Conservation (phyloP, 2,329 filamentous ascomycete genomes). For the Fusarium nisikadoi region DNA sequence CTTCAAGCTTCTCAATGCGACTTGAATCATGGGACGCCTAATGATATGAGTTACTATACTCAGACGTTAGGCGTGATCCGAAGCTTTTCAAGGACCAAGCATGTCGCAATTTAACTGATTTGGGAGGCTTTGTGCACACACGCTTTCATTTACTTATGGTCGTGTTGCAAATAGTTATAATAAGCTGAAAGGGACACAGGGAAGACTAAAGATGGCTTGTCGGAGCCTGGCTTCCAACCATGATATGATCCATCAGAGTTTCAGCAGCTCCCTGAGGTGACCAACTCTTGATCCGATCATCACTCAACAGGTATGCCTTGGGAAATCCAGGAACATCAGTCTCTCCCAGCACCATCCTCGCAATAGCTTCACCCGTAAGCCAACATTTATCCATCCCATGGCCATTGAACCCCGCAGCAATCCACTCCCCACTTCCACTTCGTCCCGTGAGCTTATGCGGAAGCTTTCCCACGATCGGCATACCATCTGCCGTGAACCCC, state of each 20-base stretch:
- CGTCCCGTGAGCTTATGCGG: conserved; percentile 42
- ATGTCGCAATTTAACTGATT: rapidly evolving
- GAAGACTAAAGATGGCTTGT: conserved; percentile 8
- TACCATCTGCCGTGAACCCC: conserved; percentile 56
- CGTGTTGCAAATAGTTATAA: rapidly evolving
- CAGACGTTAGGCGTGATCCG: rapidly evolving
- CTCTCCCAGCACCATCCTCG: conserved; percentile 42
- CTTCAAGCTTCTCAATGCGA: rapidly evolving
- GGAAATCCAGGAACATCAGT: conserved; percentile 33
- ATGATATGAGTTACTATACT: no score
- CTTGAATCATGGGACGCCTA: rapidly evolving
- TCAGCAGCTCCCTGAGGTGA: conserved; percentile 21
- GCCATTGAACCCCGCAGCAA: conserved; percentile 59
- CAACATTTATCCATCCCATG: conserved; percentile 64
- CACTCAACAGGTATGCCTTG: conserved; percentile 19
- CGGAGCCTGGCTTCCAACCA: conserved; percentile 7
- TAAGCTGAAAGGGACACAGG: rapidly evolving
- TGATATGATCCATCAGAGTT: conserved; percentile 31
- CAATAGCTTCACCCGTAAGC: conserved; percentile 57
- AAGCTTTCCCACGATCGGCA: conserved; percentile 60
- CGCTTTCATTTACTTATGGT: rapidly evolving
- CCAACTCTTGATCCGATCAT: conserved; percentile 5
- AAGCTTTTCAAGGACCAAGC: neutral
- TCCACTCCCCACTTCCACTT: conserved; percentile 53
- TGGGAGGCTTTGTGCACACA: rapidly evolving